These are phyloP conservation scores for Camellia sinensis DNA, from an alignment of 148 eudicot species.

Conservation along the genomic window DNA sequence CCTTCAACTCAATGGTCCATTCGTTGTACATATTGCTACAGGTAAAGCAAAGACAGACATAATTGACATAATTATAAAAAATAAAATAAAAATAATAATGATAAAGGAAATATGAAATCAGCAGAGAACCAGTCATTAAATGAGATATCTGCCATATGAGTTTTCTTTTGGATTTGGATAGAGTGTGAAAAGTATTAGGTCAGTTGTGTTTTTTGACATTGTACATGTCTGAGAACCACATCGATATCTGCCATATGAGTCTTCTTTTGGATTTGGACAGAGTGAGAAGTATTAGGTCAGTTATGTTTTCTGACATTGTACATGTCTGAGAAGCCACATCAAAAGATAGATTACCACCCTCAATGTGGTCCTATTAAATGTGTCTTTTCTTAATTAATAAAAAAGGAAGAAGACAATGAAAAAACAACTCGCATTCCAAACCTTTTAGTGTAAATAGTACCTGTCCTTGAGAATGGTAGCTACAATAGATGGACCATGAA, in stretches of 20 bases:
- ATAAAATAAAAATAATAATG: too few species aligned
- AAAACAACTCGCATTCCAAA: neutral
- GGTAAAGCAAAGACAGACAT: slow-evolving; percentile 6
- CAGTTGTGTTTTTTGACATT: neutral
- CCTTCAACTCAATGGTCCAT: slow-evolving; percentile 95
- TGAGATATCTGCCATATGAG: neutral
- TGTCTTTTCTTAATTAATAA: neutral
- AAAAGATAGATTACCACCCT: neutral
- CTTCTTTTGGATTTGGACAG: neutral
- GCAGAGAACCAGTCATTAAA: neutral
- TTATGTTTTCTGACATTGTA: neutral
- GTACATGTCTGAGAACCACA: neutral
- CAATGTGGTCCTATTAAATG: neutral
- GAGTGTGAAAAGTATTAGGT: neutral
- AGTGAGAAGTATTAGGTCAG: neutral
- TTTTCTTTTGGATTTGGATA: neutral
- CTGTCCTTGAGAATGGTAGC: slow-evolving; percentile 91
- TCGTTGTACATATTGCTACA: slow-evolving; percentile 77
- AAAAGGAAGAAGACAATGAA: neutral
- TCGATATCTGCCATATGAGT: neutral
- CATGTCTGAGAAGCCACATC: neutral
- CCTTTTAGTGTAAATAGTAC: slow-evolving; percentile 28
- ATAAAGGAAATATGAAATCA: neutral
- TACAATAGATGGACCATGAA: slow-evolving; percentile 95
- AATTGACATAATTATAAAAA: neutral